Percentiles rank a stretch among this genome's conserved stretches.
phyloP scores from a whole-genome alignment of 805 yeast species.

The Ogataea paradorogensis region DNA sequence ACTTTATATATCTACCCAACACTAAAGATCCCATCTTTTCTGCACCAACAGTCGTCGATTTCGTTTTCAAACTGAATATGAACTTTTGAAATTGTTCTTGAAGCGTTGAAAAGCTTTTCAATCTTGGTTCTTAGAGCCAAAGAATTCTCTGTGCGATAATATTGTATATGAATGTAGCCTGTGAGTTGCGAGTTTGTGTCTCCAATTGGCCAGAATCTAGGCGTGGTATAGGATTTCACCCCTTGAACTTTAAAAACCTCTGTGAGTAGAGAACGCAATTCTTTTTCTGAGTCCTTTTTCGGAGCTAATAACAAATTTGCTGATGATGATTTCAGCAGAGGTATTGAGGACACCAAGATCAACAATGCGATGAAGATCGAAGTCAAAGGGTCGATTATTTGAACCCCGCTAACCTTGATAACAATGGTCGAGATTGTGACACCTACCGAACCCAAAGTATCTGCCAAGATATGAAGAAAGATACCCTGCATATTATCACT shows the following conservation, averaged over 20 bases:
- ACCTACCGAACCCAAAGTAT: constrained; percentile 94
- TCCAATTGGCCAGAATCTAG: constrained; percentile 82
- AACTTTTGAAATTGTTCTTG: constrained; percentile 23
- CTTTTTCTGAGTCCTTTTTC: constrained; percentile 49
- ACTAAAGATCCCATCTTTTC: constrained; percentile 24
- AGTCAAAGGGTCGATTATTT: constrained; percentile 89
- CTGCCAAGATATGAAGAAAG: constrained; percentile 90
- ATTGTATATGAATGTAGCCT: constrained; percentile 85
- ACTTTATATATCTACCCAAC: not conserved
- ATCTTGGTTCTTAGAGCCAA: constrained; percentile 26
- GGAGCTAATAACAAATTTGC: constrained; percentile 65
- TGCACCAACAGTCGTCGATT: constrained; percentile 40
- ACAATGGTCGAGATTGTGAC: constrained; percentile 88
- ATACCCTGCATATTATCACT: constrained; percentile 88
- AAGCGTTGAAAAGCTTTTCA: constrained; percentile 25
- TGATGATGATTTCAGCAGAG: constrained; percentile 79
- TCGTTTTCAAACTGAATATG: constrained; percentile 37
- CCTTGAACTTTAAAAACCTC: constrained; percentile 74
- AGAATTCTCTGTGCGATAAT: constrained; percentile 38
- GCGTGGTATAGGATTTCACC: constrained; percentile 79
- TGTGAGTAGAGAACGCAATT: constrained; percentile 60
- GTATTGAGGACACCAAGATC: constrained; percentile 78
- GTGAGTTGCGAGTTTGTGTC: constrained; percentile 39
- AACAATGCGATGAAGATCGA: constrained; percentile 81
- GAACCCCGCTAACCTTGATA: constrained; percentile 61